These are phyloP conservation scores for Cajanus cajan DNA, from an alignment of 306 rosid genomes.

Conservation along the genomic window DNA sequence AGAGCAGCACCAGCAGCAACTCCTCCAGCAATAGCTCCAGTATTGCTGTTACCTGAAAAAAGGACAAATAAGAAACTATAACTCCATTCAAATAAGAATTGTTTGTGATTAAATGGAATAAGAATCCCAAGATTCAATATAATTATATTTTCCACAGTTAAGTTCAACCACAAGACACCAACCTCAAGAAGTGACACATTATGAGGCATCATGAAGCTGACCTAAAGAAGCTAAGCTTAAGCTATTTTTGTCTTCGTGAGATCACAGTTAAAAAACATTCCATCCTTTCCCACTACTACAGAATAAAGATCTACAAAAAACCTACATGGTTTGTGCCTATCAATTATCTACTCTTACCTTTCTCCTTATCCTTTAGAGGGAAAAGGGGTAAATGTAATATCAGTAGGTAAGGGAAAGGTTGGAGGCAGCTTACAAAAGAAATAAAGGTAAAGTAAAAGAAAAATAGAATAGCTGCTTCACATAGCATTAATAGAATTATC, in stretches of 20 bases:
- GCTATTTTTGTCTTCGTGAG: not conserved
- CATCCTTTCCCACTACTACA: not conserved
- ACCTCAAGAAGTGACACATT: not conserved
- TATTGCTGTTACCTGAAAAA: constrained; percentile 53
- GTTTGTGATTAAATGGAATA: constrained; percentile 15
- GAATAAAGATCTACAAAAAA: not conserved
- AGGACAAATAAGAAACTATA: constrained; percentile 20
- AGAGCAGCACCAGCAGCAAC: constrained; percentile 97
- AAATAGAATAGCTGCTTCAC: not conserved
- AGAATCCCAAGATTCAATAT: not conserved
- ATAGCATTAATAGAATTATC: not conserved
- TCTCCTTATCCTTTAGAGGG: constrained; percentile 1
- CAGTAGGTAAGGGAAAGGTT: not conserved
- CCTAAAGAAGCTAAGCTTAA: not conserved
- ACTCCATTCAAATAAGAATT: constrained; percentile 15
- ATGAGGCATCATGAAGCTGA: not conserved
- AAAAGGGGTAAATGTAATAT: not conserved
- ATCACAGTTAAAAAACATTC: constrained; percentile 7
- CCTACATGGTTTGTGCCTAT: not conserved
- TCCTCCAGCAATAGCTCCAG: constrained; percentile 97
- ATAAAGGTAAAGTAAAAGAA: constrained; percentile 10
- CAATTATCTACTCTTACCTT: not conserved
- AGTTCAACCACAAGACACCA: constrained; percentile 4
- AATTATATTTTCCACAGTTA: not conserved
- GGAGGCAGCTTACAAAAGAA: constrained; percentile 7